Percentiles rank a stretch among this genome's conserved stretches.
Evolutionary conservation across 169 alveolate genomes (phyloP).

Genomic region (Eimeria acervulina): DNA sequence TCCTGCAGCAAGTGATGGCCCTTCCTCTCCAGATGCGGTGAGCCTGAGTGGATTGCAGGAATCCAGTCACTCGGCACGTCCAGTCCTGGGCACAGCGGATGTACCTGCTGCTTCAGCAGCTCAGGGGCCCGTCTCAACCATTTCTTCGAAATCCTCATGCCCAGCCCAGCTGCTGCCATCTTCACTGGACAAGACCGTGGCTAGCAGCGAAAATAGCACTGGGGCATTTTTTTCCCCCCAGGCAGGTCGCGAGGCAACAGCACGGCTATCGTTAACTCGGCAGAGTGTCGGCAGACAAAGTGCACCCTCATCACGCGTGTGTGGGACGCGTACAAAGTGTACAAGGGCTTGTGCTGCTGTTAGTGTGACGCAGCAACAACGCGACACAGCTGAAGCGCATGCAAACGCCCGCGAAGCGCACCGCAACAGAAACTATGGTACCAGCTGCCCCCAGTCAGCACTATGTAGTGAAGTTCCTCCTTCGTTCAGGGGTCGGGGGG

Average conservation of each 20-base stretch:
- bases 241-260: conserved; percentile 28
- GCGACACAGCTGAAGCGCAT: conserved; percentile 38
- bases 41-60: neutral
- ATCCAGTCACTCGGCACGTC: neutral
- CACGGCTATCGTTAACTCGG: conserved; percentile 24
- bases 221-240: neutral
- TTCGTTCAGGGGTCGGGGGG: conserved; percentile 27
- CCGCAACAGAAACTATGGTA: conserved; percentile 10
- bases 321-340: conserved; percentile 39
- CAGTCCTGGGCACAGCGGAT: neutral
- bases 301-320: neutral
- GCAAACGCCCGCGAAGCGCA: conserved; percentile 28
- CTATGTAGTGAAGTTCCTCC: conserved; percentile 28
- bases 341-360: conserved; percentile 13
- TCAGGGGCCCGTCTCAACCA: neutral
- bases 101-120: neutral
- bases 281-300: conserved; percentile 9
- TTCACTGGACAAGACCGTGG: neutral
- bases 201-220: neutral
- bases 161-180: neutral
- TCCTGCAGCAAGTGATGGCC: neutral
- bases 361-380: conserved; percentile 4
- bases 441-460: conserved; percentile 1
- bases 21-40: neutral
- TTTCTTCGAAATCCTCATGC: neutral